Conservation (phyloP, 1,139 yeast species). For the Kodamaea suecica region DNA sequence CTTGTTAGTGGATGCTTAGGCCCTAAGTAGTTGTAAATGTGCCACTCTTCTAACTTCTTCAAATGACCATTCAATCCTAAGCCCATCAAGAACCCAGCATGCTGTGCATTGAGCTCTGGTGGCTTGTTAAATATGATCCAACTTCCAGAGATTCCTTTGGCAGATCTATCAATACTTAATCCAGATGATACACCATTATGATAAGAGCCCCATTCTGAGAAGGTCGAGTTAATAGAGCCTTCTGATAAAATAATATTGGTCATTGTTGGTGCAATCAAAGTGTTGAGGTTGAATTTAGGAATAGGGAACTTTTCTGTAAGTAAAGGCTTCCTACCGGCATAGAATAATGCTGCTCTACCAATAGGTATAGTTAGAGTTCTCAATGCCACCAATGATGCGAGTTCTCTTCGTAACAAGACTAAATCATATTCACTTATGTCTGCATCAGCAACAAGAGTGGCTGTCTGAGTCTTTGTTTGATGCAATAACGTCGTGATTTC, state of each 20-base stretch:
- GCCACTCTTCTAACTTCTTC: slow-evolving; percentile 89
- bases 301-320: slow-evolving; percentile 83
- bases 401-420: slow-evolving; percentile 55
- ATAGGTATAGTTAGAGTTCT: slow-evolving; percentile 75
- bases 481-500: slow-evolving; percentile 73
- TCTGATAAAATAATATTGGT: slow-evolving; percentile 61
- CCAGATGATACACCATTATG: slow-evolving; percentile 94
- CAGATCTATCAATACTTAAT: slow-evolving; percentile 64
- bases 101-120: slow-evolving; percentile 66
- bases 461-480: slow-evolving; percentile 62
- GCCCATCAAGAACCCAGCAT: slow-evolving; percentile 93
- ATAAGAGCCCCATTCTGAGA: slow-evolving; percentile 80
- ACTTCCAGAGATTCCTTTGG: slow-evolving; percentile 77
- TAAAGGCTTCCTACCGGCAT: slow-evolving; percentile 71
- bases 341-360: slow-evolving; percentile 74
- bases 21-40: slow-evolving; percentile 87
- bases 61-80: slow-evolving; percentile 90
- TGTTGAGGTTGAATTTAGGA: slow-evolving; percentile 69
- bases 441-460: slow-evolving; percentile 27
- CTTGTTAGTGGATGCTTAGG: slow-evolving; percentile 86
- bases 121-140: slow-evolving; percentile 93
- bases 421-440: slow-evolving; percentile 54
- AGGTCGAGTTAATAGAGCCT: slow-evolving; percentile 48
- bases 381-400: slow-evolving; percentile 62
- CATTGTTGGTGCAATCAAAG: slow-evolving; percentile 64